Conservation (phyloP, 129 eudicot species). For the Chrysanthemum seticuspe region DNA sequence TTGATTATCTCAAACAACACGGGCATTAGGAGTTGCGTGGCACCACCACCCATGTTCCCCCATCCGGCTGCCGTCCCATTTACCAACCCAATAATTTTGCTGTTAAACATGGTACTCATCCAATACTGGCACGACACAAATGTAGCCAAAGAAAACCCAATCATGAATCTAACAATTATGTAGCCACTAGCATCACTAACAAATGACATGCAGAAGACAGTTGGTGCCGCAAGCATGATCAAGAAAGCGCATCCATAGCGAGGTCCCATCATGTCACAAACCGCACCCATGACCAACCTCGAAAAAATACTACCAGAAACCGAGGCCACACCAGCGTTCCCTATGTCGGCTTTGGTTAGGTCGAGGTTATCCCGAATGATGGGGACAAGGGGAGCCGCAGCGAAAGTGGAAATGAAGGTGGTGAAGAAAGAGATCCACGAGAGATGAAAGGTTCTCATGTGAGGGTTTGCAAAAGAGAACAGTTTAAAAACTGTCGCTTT, state of each 20-base stretch:
- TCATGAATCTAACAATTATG: conserved; percentile 66
- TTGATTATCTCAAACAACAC: conserved; percentile 57
- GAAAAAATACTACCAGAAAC: conserved; percentile 76
- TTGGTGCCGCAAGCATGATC: conserved; percentile 74
- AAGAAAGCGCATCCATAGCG: conserved; percentile 81
- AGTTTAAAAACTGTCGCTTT: conserved; percentile 55
- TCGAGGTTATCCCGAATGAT: conserved; percentile 77
- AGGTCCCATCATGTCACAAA: conserved; percentile 73
- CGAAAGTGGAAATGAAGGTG: conserved; percentile 73
- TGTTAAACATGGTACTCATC: conserved; percentile 76
- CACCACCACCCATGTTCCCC: conserved; percentile 94
- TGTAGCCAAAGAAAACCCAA: conserved; percentile 72
- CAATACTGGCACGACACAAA: conserved; percentile 81
- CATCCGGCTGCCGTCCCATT: conserved; percentile 89
- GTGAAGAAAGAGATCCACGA: conserved; percentile 82
- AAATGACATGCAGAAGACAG: conserved; percentile 72
- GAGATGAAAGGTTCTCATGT: conserved; percentile 77
- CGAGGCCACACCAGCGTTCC: conserved; percentile 81
- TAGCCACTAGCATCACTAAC: conserved; percentile 54
- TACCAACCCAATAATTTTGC: conserved; percentile 68
- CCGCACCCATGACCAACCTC: conserved; percentile 77
- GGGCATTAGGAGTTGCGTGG: conserved; percentile 80
- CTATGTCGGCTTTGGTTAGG: conserved; percentile 61
- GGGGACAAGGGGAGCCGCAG: conserved; percentile 87
- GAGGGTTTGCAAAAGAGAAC: conserved; percentile 57